Conservation (phyloP, 116 monocot species). For the Posidonia oceanica region DNA sequence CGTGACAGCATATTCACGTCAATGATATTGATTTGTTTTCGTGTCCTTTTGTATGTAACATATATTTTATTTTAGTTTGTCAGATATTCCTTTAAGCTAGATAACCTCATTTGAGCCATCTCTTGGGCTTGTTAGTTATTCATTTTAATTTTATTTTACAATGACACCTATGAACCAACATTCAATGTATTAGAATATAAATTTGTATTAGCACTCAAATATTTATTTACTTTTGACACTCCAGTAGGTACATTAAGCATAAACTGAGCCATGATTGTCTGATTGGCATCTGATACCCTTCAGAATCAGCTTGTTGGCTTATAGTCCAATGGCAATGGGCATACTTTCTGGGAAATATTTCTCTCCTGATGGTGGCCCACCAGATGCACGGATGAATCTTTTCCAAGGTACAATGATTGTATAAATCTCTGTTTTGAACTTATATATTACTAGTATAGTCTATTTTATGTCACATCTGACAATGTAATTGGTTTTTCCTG, state of each 20-base stretch:
- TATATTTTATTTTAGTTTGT: no score
- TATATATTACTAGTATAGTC: no score
- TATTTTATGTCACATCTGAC: no score
- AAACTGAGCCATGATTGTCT: background rate
- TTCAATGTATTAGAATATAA: background rate
- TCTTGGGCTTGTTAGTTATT: no score
- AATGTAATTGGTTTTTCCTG: background rate
- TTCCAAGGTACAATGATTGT: slow-evolving; percentile 35
- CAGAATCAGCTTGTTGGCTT: slow-evolving; percentile 76
- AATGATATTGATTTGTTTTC: no score
- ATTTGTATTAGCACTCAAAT: background rate
- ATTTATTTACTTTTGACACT: background rate
- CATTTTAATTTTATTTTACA: no score
- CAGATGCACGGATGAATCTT: slow-evolving; percentile 77
- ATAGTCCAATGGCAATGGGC: slow-evolving; percentile 91
- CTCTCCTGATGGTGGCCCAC: slow-evolving; percentile 42
- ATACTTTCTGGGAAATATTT: slow-evolving; percentile 93
- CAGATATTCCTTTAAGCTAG: no score
- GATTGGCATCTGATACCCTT: background rate
- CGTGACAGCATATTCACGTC: no score
- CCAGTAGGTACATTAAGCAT: background rate
- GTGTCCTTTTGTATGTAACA: no score
- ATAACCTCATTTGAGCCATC: no score
- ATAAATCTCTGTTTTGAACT: background rate
- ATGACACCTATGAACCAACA: no score